These are phyloP conservation scores for Helenozyma baotianmanensis DNA, from an alignment of 805 yeast species.

Conservation along the genomic window DNA sequence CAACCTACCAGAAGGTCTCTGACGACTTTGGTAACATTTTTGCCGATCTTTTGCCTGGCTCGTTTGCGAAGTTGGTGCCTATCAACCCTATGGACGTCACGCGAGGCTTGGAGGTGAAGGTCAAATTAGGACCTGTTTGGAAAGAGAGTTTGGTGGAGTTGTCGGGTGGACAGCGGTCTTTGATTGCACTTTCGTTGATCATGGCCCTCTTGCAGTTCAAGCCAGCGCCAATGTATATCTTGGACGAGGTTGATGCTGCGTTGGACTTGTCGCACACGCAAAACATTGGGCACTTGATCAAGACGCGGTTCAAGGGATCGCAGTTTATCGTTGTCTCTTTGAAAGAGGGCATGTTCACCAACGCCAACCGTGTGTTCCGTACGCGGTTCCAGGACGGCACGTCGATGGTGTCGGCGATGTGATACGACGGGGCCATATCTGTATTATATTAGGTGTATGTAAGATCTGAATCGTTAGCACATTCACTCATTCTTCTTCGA, in stretches of 20 bases:
- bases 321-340: conserved; percentile 95
- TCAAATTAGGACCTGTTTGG: conserved; percentile 89
- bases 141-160: conserved; percentile 91
- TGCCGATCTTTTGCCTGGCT: conserved; percentile 80
- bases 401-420: conserved; percentile 78
- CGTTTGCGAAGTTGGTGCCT: conserved; percentile 85
- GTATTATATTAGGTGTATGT: too few species aligned
- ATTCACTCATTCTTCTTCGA: neutral
- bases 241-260: conserved; percentile 99
- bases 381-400: conserved; percentile 97
- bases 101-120: conserved; percentile 86
- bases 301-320: conserved; percentile 90
- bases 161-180: conserved; percentile 95
- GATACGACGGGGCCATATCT: too few species aligned
- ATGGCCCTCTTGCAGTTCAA: conserved; percentile 89
- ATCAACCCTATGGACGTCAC: conserved; percentile 78
- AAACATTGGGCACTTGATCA: conserved; percentile 93
- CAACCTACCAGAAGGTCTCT: conserved; percentile 84
- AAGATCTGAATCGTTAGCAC: neutral
- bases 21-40: conserved; percentile 87
- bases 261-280: conserved; percentile 95
- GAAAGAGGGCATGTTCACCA: conserved; percentile 97
- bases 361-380: conserved; percentile 90
- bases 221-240: conserved; percentile 97
- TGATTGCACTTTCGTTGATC: conserved; percentile 87